These are phyloP conservation scores for Gossypium mustelinum DNA, from an alignment of 345 rosid genomes.

Conservation along the genomic window DNA sequence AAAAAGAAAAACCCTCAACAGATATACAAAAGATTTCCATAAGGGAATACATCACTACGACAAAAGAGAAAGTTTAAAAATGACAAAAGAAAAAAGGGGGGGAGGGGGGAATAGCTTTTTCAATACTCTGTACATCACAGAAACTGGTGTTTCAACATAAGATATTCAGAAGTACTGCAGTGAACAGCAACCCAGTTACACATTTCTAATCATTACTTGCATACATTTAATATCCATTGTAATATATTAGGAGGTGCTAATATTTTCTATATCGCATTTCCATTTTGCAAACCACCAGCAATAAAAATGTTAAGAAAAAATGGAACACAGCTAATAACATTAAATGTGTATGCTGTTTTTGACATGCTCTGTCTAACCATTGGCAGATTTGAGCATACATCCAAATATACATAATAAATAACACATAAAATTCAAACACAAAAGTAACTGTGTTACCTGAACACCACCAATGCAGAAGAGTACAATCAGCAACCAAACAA, in stretches of 20 bases:
- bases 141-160: not conserved
- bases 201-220: not conserved
- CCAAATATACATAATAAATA: not conserved
- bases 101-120: not conserved
- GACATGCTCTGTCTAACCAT: not conserved
- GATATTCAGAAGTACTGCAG: no score
- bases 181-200: not conserved
- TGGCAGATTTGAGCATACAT: not conserved
- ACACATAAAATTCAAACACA: not conserved
- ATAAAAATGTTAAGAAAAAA: not conserved
- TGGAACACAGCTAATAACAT: not conserved
- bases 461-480: conserved; percentile 11
- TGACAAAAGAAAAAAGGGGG: not conserved
- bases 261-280: not conserved
- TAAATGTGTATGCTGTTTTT: not conserved
- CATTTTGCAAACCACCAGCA: not conserved
- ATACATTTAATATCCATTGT: not conserved
- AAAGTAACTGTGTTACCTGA: not conserved
- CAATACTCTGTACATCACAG: not conserved
- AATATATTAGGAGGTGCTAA: not conserved
- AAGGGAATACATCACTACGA: not conserved
- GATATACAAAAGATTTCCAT: not conserved
- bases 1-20: not conserved
- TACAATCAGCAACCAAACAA: conserved; percentile 15
- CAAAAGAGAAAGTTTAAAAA: not conserved